Base-by-base conservation (phyloP, 2,329 filamentous ascomycete genomes). In the Epichloe elymi region DNA sequence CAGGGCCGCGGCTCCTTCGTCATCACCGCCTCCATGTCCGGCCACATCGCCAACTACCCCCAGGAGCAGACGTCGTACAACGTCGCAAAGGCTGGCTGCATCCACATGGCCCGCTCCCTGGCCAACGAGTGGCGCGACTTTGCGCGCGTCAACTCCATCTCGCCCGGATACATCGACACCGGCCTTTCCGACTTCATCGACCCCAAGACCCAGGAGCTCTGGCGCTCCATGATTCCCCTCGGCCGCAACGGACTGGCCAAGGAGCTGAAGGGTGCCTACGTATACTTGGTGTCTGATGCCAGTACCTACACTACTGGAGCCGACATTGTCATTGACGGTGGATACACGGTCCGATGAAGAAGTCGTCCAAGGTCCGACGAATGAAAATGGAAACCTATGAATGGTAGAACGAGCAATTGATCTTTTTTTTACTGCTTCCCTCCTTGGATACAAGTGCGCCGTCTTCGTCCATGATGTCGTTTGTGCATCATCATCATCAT, bases 201-300 rank as follows among this genome's bases (percentile, higher is more conserved):
- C 7, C 55, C 72, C 23, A 78, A 85, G 63, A 85, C 79, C 12
- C 85, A 88, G 71, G 73, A 80, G 50, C 75, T 86, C 55, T 88
- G 85, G 85, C 75, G 76, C 61, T 76, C 78, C 61, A 87, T 87
- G 75, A 88, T 85, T 49, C 84, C 84, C 45, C 80, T 88, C 76
- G 82, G 76, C 39, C 72, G 85, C 58, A 79, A 86, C 60, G 85
- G 83, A 4, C 69, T 79, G 49, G 71, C 79, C 2, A 78, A 82
- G 59, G 85, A 89, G 71, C 70, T 88, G 57, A 87, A 87, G 70
- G 84, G 82, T 7, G 83, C 83, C n/a, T 91, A 85, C 64, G 72
- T 90, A 48, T 90, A 88, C 67, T 74, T 91, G 39, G 79, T 85
- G 36, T 84, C 79, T 46, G 85, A 90, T 64, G 86, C 86, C 4